phyloP scores from a whole-genome alignment of 148 eudicot species.

The Diospyros lotus region DNA sequence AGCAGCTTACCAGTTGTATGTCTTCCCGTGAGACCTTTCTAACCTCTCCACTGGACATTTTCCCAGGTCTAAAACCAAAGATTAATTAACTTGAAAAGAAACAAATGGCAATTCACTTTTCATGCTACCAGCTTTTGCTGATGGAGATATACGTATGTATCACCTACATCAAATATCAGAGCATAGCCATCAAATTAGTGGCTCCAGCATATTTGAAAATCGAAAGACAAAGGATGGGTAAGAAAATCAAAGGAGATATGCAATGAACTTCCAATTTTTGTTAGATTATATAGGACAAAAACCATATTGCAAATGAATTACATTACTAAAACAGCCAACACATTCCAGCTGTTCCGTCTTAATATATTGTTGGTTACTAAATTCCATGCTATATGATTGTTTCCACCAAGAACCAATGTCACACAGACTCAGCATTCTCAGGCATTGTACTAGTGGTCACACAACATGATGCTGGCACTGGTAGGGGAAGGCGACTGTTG shows the following conservation, averaged over 20 bases:
- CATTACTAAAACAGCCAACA: not conserved
- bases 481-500: too few species aligned
- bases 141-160: not conserved
- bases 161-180: not conserved
- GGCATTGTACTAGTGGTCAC: too few species aligned
- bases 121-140: conserved; percentile 6
- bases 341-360: too few species aligned
- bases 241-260: not conserved
- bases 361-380: not conserved
- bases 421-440: too few species aligned
- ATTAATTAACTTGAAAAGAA: conserved; percentile 14
- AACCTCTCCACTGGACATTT: conserved; percentile 68
- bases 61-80: conserved; percentile 5
- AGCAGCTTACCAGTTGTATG: conserved; percentile 59
- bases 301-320: too few species aligned
- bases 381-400: not conserved
- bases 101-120: not conserved
- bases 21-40: conserved; percentile 61
- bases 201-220: not conserved
- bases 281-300: not conserved
- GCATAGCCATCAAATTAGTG: not conserved
- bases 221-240: not conserved
- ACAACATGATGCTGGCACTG: too few species aligned
- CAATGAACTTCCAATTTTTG: not conserved
- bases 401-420: too few species aligned